Evolutionary conservation across 1,284 basidiomycete genomes (phyloP), one percentile per base, ranked within the genome.

Genomic region (Ustilago vetiveriae): DNA sequence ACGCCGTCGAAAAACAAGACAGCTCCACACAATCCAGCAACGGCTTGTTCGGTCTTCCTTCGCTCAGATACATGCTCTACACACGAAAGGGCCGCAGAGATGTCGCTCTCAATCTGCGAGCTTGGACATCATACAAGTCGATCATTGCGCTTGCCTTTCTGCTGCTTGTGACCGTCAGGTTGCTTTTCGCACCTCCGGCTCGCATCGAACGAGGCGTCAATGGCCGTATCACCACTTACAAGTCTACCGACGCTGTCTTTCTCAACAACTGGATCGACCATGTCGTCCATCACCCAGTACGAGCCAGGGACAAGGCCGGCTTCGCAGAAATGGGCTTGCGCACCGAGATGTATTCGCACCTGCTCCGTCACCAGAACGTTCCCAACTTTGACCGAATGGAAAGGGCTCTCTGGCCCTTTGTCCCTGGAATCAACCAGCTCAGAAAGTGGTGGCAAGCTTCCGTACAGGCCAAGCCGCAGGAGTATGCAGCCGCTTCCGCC

Each of bases 261-360:
- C 54, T 68, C 45, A 53, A 68, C 41, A 26, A 41, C 30, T 68
- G 65, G 65, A 68, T 62, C 50, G 42, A 68, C 19, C 69, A 72
- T 26, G 56, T 72, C 32, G 55, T 54, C n/a, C 27, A 49, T 38
- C 69, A 72, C 21, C 69, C 69, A 3, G 54, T 72, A 17, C 64
- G 66, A 17, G 59, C 69, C 7, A 35, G 64, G 5, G 69, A 72
- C 41, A 63, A 65, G 37, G 32, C 66, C 0, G 69, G 64, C 27
- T 72, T 72, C 26, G 65, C 70, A 30, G 65, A 72, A 48, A 72
- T 72, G 70, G 70, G 66, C 13, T 29, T 72, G 39, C 40, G 65
- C 8, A 70, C 70, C 16, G 60, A 65, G 24, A 65, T 72, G 60
- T 72, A 72, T 26, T 63, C 70, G n/a, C 65, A 70, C 39, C 53